phyloP scores from a whole-genome alignment of 768 basidiomycete species.

The Suillus paluster region DNA sequence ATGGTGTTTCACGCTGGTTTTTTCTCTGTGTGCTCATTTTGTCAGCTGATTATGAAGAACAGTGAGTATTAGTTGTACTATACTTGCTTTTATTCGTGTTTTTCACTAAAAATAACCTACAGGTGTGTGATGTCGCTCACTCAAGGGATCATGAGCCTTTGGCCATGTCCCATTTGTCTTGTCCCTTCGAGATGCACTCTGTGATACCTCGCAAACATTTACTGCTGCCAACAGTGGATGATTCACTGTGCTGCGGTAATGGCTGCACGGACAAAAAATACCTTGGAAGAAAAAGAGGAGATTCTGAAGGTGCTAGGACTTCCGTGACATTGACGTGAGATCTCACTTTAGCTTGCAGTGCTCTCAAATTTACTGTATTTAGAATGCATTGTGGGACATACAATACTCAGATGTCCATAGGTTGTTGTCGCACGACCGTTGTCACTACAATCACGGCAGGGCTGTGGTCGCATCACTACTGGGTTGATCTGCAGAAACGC shows the following conservation, averaged over 20 bases:
- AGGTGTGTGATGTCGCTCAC: conserved; percentile 42
- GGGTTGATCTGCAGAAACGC: conserved; percentile 23
- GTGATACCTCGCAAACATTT: conserved; percentile 15
- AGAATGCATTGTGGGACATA: conserved; percentile 41
- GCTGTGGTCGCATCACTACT: conserved; percentile 37
- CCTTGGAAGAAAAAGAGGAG: conserved; percentile 20
- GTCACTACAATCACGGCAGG: conserved; percentile 44
- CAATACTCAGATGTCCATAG: conserved; percentile 36
- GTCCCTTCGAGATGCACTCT: conserved; percentile 33
- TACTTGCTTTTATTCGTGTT: background rate
- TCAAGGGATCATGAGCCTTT: conserved; percentile 26
- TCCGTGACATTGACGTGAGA: conserved; percentile 19
- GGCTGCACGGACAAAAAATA: conserved; percentile 18
- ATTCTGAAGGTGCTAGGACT: conserved; percentile 19
- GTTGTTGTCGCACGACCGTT: conserved; percentile 40
- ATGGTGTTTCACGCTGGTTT: conserved; percentile 28
- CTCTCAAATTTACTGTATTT: background rate
- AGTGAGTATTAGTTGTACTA: conserved; percentile 31
- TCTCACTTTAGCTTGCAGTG: background rate
- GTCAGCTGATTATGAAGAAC: conserved; percentile 49
- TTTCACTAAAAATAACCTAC: background rate
- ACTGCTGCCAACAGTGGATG: conserved; percentile 17
- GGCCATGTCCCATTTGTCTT: conserved; percentile 43
- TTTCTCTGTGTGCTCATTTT: conserved; percentile 38
- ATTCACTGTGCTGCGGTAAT: background rate